phyloP scores from a whole-genome alignment of 1,139 yeast genomes.

The Diutina ranongensis region DNA sequence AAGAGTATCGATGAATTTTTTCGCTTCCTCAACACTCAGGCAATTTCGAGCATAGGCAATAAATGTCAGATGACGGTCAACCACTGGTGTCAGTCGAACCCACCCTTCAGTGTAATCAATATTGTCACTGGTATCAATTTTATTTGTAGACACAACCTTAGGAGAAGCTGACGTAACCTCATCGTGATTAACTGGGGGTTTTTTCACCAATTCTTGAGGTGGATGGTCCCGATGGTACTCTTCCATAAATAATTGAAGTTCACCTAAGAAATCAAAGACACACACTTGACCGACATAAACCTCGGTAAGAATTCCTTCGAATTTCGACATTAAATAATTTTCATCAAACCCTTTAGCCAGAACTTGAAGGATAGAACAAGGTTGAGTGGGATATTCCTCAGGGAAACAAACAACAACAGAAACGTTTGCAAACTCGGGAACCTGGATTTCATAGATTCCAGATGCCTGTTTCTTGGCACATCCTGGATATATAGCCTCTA shows the following conservation, averaged over 20 bases:
- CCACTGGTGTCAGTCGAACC: conserved; percentile 63
- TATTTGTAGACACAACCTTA: not conserved
- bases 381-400: conserved; percentile 50
- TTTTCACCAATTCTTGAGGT: not conserved
- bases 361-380: conserved; percentile 47
- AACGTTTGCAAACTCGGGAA: conserved; percentile 56
- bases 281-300: conserved; percentile 60
- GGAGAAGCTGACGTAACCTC: not conserved
- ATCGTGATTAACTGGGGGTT: not conserved
- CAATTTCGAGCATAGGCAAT: conserved; percentile 64
- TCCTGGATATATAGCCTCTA: conserved; percentile 83
- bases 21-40: conserved; percentile 54
- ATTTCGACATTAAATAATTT: conserved; percentile 29
- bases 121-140: not conserved
- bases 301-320: conserved; percentile 37
- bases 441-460: conserved; percentile 35
- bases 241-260: conserved; percentile 41
- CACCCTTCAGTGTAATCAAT: conserved; percentile 54
- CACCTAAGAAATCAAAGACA: conserved; percentile 66
- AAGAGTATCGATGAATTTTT: conserved; percentile 36
- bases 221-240: conserved; percentile 17
- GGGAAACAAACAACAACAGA: conserved; percentile 62
- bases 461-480: conserved; percentile 22
- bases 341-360: conserved; percentile 27
- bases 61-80: conserved; percentile 79